Percentiles rank a stretch among this genome's conserved stretches.
Conservation (phyloP, 2,329 filamentous ascomycete genomes). For the Phialemonium atrogriseum region DNA sequence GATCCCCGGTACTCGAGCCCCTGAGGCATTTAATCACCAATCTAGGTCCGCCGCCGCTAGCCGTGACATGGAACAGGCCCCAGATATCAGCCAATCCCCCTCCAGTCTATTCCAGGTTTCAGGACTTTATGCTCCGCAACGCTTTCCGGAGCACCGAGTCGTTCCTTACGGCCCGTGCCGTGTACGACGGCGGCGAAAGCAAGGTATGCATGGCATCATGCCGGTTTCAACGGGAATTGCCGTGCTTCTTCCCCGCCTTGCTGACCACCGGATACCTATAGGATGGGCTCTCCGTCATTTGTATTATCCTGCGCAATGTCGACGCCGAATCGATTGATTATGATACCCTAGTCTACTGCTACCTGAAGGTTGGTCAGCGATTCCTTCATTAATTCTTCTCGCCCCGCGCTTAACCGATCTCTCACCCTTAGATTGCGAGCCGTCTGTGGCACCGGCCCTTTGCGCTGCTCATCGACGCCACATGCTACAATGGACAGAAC, state of each 20-base stretch:
- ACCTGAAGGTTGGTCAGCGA: conserved; percentile 46
- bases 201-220: no score
- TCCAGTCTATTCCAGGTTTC: conserved; percentile 58
- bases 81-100: conserved; percentile 56
- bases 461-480: conserved; percentile 59
- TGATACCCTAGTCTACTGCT: conserved; percentile 59
- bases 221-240: background rate
- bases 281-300: conserved; percentile 62
- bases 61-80: conserved; percentile 62
- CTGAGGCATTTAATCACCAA: conserved; percentile 56
- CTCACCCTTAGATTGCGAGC: conserved; percentile 48
- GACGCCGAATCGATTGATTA: conserved; percentile 58
- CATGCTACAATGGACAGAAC: conserved; percentile 60
- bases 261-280: conserved; percentile 16
- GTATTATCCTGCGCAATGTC: conserved; percentile 59
- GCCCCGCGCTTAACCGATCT: conserved; percentile 3
- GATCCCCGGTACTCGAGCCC: conserved; percentile 50
- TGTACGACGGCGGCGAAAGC: conserved; percentile 64
- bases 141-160: conserved; percentile 58
- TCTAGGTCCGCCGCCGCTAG: conserved; percentile 57
- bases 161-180: conserved; percentile 53
- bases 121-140: conserved; percentile 65
- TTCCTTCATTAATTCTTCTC: background rate
- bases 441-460: conserved; percentile 63
- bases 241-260: conserved; percentile 2